Percentiles rank a stretch among this genome's conserved stretches.
Conservation (phyloP, 179 eudicot genomes). For the Vitellaria paradoxa region DNA sequence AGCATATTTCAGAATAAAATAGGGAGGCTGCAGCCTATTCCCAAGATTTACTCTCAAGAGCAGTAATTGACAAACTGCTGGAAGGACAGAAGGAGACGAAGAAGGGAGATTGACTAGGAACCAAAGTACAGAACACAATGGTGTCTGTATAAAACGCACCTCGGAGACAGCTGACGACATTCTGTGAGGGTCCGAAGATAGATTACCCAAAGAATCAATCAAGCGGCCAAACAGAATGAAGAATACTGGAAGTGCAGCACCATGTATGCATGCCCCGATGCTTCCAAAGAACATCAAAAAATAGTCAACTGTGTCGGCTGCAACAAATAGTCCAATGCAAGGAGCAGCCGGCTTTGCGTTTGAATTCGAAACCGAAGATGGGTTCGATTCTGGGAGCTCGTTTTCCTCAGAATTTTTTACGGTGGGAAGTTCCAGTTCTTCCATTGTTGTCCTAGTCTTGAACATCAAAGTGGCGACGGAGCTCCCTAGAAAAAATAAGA, state of each 20-base stretch:
- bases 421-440: constrained; percentile 23
- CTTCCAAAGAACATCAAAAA: constrained; percentile 55
- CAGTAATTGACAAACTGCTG: too few species aligned
- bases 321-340: constrained; percentile 40
- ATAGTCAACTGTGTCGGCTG: constrained; percentile 45
- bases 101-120: too few species aligned
- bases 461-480: neutral
- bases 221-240: constrained; percentile 52
- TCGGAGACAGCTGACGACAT: constrained; percentile 40
- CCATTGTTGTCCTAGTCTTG: constrained; percentile 14
- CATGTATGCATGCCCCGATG: constrained; percentile 57
- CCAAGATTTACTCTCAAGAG: too few species aligned
- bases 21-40: too few species aligned
- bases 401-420: constrained; percentile 2
- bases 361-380: constrained; percentile 7
- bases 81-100: too few species aligned
- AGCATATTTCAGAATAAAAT: too few species aligned
- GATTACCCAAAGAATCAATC: constrained; percentile 52
- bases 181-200: constrained; percentile 40
- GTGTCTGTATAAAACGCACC: constrained; percentile 22
- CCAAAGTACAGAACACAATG: neutral
- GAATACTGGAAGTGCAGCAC: constrained; percentile 55
- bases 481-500: neutral
- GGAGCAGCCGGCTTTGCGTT: constrained; percentile 17
- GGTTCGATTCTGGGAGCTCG: constrained; percentile 4